Evolutionary conservation across 768 basidiomycete genomes (phyloP).

Genomic region (Tulasnella sp.): DNA sequence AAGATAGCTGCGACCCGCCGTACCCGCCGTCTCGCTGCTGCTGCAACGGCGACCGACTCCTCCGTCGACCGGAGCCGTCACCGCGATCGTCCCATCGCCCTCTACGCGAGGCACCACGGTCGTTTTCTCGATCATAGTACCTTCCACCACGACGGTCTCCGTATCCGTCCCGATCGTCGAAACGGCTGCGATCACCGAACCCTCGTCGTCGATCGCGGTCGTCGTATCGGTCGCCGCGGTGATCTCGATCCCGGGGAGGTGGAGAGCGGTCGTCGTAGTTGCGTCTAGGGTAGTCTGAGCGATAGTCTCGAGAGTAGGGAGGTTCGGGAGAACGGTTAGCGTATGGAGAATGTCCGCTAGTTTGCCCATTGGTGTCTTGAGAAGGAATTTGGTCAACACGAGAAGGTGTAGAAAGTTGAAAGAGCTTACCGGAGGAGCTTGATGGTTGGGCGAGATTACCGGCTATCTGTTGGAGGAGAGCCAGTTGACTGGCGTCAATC

Average conservation of each 20-base stretch:
- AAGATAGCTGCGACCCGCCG: neutral
- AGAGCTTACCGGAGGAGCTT: neutral
- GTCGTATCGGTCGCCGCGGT: slow-evolving; percentile 36
- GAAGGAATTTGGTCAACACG: slow-evolving; percentile 17
- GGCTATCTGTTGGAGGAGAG: slow-evolving; percentile 66
- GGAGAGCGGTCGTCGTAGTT: neutral
- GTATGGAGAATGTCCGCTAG: neutral
- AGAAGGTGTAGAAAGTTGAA: slow-evolving; percentile 21
- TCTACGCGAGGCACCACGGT: neutral
- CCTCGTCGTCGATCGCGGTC: slow-evolving; percentile 28
- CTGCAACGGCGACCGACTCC: slow-evolving; percentile 2
- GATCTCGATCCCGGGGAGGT: neutral
- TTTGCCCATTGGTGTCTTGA: slow-evolving; percentile 25
- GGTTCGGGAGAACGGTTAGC: neutral
- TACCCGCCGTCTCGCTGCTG: neutral
- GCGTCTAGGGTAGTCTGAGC: neutral
- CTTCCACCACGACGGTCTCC: slow-evolving; percentile 33
- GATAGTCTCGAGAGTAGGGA: neutral
- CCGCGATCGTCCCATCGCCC: slow-evolving; percentile 2
- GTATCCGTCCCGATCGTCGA: slow-evolving; percentile 43
- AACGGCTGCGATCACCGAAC: slow-evolving; percentile 27
- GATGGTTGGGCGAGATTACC: slow-evolving; percentile 22
- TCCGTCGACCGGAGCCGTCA: neutral
- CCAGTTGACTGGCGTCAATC: slow-evolving; percentile 47
- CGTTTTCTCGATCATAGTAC: neutral